A percentile compares a stretch with the other conserved stretches of the same genome.
phyloP scores from a whole-genome alignment of 257 asterid genomes.

The Jacaranda mimosifolia region DNA sequence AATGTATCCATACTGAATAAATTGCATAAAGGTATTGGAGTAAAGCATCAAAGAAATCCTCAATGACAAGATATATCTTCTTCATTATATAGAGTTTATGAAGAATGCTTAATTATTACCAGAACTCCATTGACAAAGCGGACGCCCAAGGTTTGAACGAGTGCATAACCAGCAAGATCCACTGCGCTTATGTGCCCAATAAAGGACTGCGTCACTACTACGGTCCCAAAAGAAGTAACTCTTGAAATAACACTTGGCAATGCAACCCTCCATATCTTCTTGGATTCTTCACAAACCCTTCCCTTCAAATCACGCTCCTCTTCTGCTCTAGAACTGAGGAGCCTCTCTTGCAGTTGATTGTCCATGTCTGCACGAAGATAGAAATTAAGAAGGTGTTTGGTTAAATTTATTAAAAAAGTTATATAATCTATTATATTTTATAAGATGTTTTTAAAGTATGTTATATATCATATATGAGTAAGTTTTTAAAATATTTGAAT shows the following conservation, averaged over 20 bases:
- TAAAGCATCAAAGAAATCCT: neutral
- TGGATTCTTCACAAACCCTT: conserved; percentile 63
- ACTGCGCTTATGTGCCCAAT: conserved; percentile 65
- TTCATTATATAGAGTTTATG: neutral
- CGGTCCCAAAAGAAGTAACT: conserved; percentile 69
- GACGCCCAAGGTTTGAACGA: conserved; percentile 74
- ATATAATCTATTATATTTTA: neutral
- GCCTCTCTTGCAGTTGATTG: conserved; percentile 50
- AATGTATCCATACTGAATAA: neutral
- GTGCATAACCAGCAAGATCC: conserved; percentile 84
- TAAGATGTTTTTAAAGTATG: neutral
- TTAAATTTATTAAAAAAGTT: neutral
- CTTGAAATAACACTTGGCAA: conserved; percentile 79
- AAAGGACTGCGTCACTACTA: conserved; percentile 78
- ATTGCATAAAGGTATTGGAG: neutral
- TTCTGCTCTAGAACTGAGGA: conserved; percentile 51
- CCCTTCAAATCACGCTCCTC: conserved; percentile 55
- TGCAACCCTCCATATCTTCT: conserved; percentile 91
- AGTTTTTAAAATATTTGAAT: neutral
- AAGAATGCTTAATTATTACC: conserved; percentile 46
- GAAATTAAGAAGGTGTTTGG: neutral
- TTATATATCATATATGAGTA: too few species aligned
- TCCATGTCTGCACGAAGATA: conserved; percentile 52
- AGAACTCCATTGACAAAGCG: conserved; percentile 76
- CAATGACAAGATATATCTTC: neutral